These are phyloP conservation scores for Scleromitrula shiraiana DNA, from an alignment of 2,329 filamentous ascomycete species.

Conservation along the genomic window DNA sequence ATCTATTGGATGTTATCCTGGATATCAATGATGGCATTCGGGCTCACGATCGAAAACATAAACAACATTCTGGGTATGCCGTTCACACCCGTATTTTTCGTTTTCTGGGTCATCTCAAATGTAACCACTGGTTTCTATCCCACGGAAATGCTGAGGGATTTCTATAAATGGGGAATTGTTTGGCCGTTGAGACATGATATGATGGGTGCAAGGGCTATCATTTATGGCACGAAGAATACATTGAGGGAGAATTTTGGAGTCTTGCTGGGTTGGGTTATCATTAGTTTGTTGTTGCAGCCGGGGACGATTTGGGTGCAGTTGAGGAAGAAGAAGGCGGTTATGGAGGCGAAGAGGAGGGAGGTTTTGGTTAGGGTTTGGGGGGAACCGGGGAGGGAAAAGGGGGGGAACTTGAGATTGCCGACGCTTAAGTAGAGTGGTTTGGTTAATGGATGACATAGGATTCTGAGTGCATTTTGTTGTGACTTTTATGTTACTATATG, in stretches of 20 bases:
- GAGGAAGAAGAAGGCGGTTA: constrained; percentile 5
- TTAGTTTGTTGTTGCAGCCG: constrained; percentile 14
- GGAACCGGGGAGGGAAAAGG: constrained; percentile 4
- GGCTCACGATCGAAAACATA: constrained; percentile 16
- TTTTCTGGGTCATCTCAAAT: constrained; percentile 19
- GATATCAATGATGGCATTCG: constrained; percentile 17
- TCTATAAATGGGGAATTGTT: constrained; percentile 15
- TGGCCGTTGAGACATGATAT: constrained; percentile 16
- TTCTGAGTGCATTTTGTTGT: not conserved
- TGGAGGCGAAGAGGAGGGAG: constrained; percentile 10
- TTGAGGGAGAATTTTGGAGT: constrained; percentile 15
- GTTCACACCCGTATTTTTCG: constrained; percentile 17
- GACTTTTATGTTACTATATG: too few species aligned
- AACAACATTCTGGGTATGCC: constrained; percentile 16
- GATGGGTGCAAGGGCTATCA: constrained; percentile 14
- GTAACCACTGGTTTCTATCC: constrained; percentile 17
- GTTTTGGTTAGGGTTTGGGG: constrained; percentile 15
- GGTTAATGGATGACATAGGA: not conserved
- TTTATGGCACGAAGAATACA: constrained; percentile 16
- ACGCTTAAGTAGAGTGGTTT: not conserved
- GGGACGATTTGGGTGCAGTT: constrained; percentile 17
- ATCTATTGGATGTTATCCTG: constrained; percentile 19
- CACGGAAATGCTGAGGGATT: constrained; percentile 14
- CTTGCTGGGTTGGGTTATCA: constrained; percentile 11
- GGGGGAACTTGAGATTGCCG: constrained; percentile 1